Percentiles rank a stretch among this genome's conserved stretches.
Conservation (phyloP, 2,329 filamentous ascomycete genomes). For the Cladophialophora immunda region DNA sequence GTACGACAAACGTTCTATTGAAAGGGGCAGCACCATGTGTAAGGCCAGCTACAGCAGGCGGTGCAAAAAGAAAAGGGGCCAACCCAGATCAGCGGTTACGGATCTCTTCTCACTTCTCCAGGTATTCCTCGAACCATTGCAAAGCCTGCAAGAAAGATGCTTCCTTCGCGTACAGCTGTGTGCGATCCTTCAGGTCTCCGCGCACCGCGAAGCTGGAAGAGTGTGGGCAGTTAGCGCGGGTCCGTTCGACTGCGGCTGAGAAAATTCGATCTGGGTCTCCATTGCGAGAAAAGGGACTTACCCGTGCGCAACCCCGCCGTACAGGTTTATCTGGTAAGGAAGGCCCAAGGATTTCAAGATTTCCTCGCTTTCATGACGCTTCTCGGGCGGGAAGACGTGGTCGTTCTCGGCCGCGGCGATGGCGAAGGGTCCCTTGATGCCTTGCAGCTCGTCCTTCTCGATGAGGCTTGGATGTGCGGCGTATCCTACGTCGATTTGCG, state of each 20-base stretch:
- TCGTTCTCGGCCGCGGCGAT: slow-evolving; percentile 72
- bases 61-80: background rate
- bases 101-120: slow-evolving; percentile 5
- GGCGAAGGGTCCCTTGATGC: slow-evolving; percentile 70
- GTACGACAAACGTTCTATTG: no score
- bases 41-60: no score
- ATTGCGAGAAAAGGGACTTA: slow-evolving; percentile 47
- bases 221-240: background rate
- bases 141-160: slow-evolving; percentile 18
- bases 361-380: slow-evolving; percentile 71
- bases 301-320: slow-evolving; percentile 74
- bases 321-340: slow-evolving; percentile 80
- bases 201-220: slow-evolving; percentile 65
- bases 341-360: slow-evolving; percentile 62
- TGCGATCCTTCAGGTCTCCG: slow-evolving; percentile 65
- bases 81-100: background rate
- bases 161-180: slow-evolving; percentile 76
- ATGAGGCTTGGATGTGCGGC: slow-evolving; percentile 81
- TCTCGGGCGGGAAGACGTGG: slow-evolving; percentile 67
- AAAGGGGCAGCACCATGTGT: no score
- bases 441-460: slow-evolving; percentile 69
- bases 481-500: slow-evolving; percentile 70
- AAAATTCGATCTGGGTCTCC: background rate
- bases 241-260: background rate
- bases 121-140: slow-evolving; percentile 15